phyloP scores from a whole-genome alignment of 1,284 basidiomycete genomes.

The Pseudomicrostroma phylloplanum region DNA sequence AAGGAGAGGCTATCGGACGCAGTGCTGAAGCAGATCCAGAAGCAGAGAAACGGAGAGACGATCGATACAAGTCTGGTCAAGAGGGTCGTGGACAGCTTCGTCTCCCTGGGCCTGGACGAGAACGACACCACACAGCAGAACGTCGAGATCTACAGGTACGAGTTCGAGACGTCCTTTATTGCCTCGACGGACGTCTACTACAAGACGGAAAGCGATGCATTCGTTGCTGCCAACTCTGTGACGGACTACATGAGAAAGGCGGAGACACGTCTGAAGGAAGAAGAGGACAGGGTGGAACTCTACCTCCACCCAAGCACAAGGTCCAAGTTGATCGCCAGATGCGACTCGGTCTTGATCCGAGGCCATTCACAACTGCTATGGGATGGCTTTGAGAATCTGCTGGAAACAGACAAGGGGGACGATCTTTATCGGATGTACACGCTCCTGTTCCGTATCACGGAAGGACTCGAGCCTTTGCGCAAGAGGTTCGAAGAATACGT shows the following conservation, averaged over 20 bases:
- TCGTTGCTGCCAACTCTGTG: conserved; percentile 81
- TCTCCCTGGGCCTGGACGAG: conserved; percentile 89
- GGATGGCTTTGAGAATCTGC: conserved; percentile 86
- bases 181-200: conserved; percentile 85
- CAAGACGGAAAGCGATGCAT: conserved; percentile 79
- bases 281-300: conserved; percentile 89
- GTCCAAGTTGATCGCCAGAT: conserved; percentile 67
- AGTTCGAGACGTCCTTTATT: conserved; percentile 86
- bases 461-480: conserved; percentile 84
- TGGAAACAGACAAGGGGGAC: conserved; percentile 87
- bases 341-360: conserved; percentile 85
- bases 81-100: conserved; percentile 89
- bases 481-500: conserved; percentile 92
- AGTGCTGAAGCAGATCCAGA: conserved; percentile 79
- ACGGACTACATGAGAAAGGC: conserved; percentile 97
- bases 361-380: conserved; percentile 81
- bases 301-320: conserved; percentile 68
- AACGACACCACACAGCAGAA: conserved; percentile 83
- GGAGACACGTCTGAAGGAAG: conserved; percentile 83
- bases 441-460: conserved; percentile 77
- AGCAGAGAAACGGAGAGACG: conserved; percentile 86
- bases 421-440: conserved; percentile 78
- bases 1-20: conserved; percentile 77
- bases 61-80: conserved; percentile 91
- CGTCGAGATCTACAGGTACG: conserved; percentile 86